These are phyloP conservation scores for Colletotrichum horii DNA, from an alignment of 2,329 filamentous ascomycete genomes.

Conservation along the genomic window DNA sequence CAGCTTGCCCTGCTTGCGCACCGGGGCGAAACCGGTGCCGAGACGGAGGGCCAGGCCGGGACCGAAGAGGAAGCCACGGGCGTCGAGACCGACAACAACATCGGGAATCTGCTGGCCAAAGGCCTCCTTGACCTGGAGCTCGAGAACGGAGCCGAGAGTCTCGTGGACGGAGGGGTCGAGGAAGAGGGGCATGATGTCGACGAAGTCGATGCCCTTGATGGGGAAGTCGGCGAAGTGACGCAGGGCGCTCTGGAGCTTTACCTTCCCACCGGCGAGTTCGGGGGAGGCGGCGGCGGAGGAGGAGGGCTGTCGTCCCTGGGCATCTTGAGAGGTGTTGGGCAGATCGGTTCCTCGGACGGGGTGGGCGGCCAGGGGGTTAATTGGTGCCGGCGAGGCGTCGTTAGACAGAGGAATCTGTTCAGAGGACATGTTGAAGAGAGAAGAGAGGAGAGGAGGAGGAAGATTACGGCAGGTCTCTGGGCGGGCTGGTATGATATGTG, in stretches of 20 bases:
- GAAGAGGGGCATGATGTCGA: slow-evolving; percentile 98
- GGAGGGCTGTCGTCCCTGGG: slow-evolving; percentile 68
- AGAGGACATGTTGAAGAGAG: slow-evolving; percentile 38
- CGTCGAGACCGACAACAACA: slow-evolving; percentile 91
- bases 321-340: slow-evolving; percentile 51
- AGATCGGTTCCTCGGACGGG: slow-evolving; percentile 28
- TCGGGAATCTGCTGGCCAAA: slow-evolving; percentile 73
- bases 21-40: slow-evolving; percentile 86
- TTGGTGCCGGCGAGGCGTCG: slow-evolving; percentile 25
- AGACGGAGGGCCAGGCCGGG: slow-evolving; percentile 85
- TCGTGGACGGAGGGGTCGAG: slow-evolving; percentile 76
- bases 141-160: slow-evolving; percentile 81
- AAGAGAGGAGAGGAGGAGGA: slow-evolving; percentile 29
- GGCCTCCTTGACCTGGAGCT: slow-evolving; percentile 76
- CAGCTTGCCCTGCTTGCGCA: slow-evolving; percentile 95
- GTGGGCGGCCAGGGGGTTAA: slow-evolving; percentile 36
- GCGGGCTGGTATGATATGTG: slow-evolving; percentile 25
- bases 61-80: slow-evolving; percentile 93
- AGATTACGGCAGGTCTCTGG: slow-evolving; percentile 23
- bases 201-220: slow-evolving; percentile 89
- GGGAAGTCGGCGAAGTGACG: slow-evolving; percentile 93
- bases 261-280: slow-evolving; percentile 72
- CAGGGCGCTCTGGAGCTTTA: slow-evolving; percentile 74
- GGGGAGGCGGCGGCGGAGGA: slow-evolving; percentile 64
- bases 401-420: slow-evolving; percentile 19